Percentiles rank a stretch among this genome's conserved stretches.
Evolutionary conservation across 1,284 basidiomycete species (phyloP).

Genomic region (Polyporus tsugae): DNA sequence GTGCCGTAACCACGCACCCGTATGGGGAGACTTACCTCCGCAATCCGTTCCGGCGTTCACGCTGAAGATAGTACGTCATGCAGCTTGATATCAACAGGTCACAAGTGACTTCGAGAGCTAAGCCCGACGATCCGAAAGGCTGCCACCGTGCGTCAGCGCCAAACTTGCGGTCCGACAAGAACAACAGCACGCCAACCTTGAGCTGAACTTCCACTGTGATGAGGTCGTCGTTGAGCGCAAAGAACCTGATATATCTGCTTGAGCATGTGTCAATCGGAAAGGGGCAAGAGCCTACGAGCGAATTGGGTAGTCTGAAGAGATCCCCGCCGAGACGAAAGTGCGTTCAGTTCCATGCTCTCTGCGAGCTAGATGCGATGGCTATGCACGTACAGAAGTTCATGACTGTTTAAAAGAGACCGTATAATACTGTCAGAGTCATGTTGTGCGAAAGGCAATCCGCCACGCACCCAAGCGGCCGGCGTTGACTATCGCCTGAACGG

Average conservation of each 20-base stretch:
- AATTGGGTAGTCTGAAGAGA: background rate
- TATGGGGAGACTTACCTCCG: background rate
- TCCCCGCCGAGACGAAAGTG: background rate
- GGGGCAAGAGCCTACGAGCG: background rate
- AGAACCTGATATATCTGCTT: background rate
- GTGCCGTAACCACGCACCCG: background rate
- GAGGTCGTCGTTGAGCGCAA: background rate
- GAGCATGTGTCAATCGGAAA: background rate
- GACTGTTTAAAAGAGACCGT: background rate
- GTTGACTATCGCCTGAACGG: background rate
- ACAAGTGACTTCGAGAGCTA: background rate
- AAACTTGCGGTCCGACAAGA: no score
- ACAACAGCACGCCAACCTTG: background rate
- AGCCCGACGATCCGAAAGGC: background rate
- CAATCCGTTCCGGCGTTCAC: background rate
- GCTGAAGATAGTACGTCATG: conserved; percentile 1
- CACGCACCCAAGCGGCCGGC: background rate
- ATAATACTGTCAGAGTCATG: background rate
- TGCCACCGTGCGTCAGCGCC: background rate
- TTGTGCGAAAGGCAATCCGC: background rate
- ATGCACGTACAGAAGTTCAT: background rate
- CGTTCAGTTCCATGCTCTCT: background rate
- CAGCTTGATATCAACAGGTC: background rate
- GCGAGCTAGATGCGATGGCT: background rate
- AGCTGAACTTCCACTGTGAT: background rate